phyloP scores from a whole-genome alignment of 768 basidiomycete species.

The Wakefieldia striispora region DNA sequence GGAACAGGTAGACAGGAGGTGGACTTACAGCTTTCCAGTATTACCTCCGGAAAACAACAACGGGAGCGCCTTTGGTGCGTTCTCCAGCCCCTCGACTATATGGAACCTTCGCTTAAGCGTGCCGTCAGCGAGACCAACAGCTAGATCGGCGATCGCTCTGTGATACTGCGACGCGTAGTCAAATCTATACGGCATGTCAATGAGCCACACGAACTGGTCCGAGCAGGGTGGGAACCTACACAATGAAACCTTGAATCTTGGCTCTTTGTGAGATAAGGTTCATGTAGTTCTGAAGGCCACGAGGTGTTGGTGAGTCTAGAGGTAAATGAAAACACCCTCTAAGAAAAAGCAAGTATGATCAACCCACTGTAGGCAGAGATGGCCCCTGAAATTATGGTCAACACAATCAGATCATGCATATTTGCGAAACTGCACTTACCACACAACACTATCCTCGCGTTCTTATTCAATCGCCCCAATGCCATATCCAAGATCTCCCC shows the following conservation, averaged over 20 bases:
- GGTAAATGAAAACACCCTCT: background rate
- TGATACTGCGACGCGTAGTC: conserved; percentile 69
- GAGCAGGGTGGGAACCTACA: conserved; percentile 42
- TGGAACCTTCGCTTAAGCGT: conserved; percentile 81
- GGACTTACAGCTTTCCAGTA: conserved; percentile 66
- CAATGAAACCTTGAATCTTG: conserved; percentile 80
- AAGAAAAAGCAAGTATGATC: background rate
- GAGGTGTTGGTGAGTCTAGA: conserved; percentile 56
- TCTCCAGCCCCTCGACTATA: conserved; percentile 70
- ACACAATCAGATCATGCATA: background rate
- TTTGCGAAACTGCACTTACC: conserved; percentile 46
- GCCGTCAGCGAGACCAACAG: conserved; percentile 58
- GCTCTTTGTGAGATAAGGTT: conserved; percentile 76
- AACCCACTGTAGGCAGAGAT: conserved; percentile 80
- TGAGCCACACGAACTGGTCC: background rate
- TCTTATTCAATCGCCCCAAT: conserved; percentile 68
- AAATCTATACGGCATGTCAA: conserved; percentile 49
- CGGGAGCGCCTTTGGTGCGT: conserved; percentile 66
- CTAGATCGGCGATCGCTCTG: conserved; percentile 56
- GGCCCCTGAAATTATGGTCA: conserved; percentile 49
- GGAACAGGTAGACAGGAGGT: background rate
- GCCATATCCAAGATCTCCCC: conserved; percentile 81
- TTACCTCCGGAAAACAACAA: conserved; percentile 77
- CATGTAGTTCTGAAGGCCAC: conserved; percentile 64
- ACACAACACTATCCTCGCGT: conserved; percentile 78